phyloP scores from a whole-genome alignment of 179 eudicot species.

The Heliamphora pulchella region DNA sequence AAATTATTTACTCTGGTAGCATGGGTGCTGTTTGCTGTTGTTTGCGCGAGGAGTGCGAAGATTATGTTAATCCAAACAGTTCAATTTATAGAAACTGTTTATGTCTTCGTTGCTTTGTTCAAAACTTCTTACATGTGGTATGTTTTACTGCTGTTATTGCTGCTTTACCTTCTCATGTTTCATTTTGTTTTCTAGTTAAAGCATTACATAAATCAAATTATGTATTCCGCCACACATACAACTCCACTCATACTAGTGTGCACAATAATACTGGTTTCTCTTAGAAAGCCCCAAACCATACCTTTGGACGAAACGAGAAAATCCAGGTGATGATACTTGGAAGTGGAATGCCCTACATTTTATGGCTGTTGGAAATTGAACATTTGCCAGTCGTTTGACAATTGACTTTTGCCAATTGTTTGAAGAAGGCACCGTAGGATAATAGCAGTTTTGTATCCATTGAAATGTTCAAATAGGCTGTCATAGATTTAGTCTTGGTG shows the following conservation, averaged over 20 bases:
- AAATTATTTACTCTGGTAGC: neutral
- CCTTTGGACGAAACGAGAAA: neutral
- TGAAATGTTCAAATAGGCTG: neutral
- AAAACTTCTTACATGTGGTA: slow-evolving; percentile 74
- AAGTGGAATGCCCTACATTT: neutral
- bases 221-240: neutral
- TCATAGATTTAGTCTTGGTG: neutral
- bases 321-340: neutral
- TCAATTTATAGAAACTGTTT: slow-evolving; percentile 68
- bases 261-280: neutral
- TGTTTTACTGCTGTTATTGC: slow-evolving; percentile 18
- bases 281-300: neutral
- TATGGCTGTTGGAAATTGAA: slow-evolving; percentile 4
- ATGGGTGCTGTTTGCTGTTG: slow-evolving; percentile 97
- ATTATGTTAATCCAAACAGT: slow-evolving; percentile 62
- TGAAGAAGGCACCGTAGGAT: neutral
- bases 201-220: neutral
- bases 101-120: slow-evolving; percentile 69
- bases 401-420: neutral
- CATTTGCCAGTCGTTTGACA: neutral
- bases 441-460: neutral
- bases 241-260: neutral
- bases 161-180: slow-evolving; percentile 4
- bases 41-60: slow-evolving; percentile 67
- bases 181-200: neutral